Percentiles rank a stretch among this genome's conserved stretches.
Evolutionary conservation across 1,284 basidiomycete genomes (phyloP).

Genomic region (Puccinia coronata): DNA sequence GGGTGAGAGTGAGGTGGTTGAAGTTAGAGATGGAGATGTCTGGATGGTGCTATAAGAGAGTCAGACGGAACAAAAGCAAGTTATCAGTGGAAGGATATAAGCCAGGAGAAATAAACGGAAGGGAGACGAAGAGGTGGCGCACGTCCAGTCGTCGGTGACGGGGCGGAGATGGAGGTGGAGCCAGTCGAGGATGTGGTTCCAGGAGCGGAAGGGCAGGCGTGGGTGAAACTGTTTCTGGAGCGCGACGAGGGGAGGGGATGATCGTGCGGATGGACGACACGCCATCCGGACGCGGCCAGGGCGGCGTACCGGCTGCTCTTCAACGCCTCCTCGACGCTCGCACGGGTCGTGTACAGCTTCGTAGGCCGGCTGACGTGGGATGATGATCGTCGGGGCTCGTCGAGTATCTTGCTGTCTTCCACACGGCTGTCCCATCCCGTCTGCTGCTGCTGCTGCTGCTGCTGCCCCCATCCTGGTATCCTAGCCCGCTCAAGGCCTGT

Average conservation of each 20-base stretch:
- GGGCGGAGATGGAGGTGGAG: not conserved
- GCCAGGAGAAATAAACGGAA: not conserved
- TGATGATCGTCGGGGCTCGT: too few species aligned
- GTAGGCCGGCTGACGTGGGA: too few species aligned
- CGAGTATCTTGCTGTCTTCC: too few species aligned
- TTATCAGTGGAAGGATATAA: not conserved
- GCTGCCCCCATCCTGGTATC: too few species aligned
- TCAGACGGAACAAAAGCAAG: not conserved
- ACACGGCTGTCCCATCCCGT: too few species aligned
- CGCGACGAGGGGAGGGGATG: not conserved
- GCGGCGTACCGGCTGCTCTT: not conserved
- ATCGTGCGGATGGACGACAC: not conserved
- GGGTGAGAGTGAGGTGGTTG: conserved; percentile 27
- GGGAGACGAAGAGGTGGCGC: not conserved
- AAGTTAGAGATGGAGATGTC: conserved; percentile 35
- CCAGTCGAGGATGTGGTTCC: conserved; percentile 23
- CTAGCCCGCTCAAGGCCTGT: too few species aligned
- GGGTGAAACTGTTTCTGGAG: not conserved
- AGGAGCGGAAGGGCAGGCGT: conserved; percentile 7
- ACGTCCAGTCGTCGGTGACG: conserved; percentile 34
- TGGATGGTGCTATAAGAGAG: conserved; percentile 38
- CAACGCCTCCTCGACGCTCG: not conserved
- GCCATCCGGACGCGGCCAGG: conserved; percentile 29
- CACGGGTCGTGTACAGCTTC: not conserved
- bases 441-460: too few species aligned